Evolutionary conservation across 139 green algal species (phyloP).

Genomic region (Chlorella sp.): DNA sequence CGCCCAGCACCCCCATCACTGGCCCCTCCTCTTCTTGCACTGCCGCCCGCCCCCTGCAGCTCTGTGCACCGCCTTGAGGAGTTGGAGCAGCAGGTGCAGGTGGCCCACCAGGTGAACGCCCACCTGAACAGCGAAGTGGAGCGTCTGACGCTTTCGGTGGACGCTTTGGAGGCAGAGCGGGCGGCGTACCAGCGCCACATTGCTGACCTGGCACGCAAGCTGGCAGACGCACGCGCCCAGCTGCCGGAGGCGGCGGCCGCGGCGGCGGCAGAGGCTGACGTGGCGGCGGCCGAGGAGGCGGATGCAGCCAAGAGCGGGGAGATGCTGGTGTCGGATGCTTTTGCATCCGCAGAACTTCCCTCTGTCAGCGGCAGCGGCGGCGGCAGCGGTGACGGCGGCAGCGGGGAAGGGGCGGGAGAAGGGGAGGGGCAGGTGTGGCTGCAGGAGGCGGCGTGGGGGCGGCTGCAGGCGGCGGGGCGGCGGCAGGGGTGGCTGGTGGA

Average conservation of each 20-base stretch:
- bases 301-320: not conserved
- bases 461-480: conserved; percentile 15
- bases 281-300: not conserved
- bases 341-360: not conserved
- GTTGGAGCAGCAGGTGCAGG: conserved; percentile 39
- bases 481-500: conserved; percentile 50
- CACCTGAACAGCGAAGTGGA: conserved; percentile 54
- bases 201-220: conserved; percentile 1
- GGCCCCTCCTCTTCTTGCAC: not conserved
- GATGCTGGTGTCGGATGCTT: not conserved
- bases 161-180: conserved; percentile 10
- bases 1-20: not conserved
- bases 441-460: conserved; percentile 19
- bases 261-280: not conserved
- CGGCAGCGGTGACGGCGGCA: not conserved
- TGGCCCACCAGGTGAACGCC: conserved; percentile 52
- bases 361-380: not conserved
- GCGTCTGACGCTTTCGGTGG: conserved; percentile 18
- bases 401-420: not conserved
- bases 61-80: conserved; percentile 44
- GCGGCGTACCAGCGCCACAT: conserved; percentile 12
- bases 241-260: not conserved
- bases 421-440: conserved; percentile 5
- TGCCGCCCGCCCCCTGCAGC: not conserved
- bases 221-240: not conserved